Conservation (phyloP, 1,284 basidiomycete genomes). For the Trichosporon sp. region DNA sequence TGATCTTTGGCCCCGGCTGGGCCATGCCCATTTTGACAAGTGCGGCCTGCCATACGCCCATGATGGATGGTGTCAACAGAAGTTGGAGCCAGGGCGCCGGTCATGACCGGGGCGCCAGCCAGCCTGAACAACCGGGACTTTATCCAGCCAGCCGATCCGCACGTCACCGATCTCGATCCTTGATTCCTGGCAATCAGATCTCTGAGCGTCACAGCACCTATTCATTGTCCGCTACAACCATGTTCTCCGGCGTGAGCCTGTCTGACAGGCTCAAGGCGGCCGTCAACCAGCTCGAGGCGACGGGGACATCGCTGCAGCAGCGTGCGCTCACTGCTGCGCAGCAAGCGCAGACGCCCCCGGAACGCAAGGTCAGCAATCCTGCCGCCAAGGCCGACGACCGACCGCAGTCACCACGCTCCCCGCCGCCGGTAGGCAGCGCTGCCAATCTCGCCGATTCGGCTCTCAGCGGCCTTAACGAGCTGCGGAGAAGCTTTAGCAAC, state of each 20-base stretch:
- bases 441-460: constrained; percentile 37
- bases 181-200: background rate
- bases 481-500: constrained; percentile 17
- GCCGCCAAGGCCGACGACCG: background rate
- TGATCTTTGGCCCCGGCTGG: constrained; percentile 82
- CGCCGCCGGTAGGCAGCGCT: background rate
- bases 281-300: constrained; percentile 39
- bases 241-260: constrained; percentile 33
- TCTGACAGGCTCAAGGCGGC: constrained; percentile 42
- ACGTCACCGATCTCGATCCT: background rate
- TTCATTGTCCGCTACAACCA: constrained; percentile 10
- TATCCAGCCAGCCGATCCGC: background rate
- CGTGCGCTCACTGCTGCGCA: constrained; percentile 23
- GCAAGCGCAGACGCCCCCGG: background rate
- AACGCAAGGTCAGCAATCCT: background rate
- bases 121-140: background rate
- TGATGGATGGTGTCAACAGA: constrained; percentile 13
- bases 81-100: background rate
- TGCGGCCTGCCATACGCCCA: constrained; percentile 39
- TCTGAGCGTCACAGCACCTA: background rate
- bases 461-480: constrained; percentile 29
- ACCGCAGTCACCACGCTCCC: background rate
- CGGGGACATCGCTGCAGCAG: constrained; percentile 29
- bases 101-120: background rate
- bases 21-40: constrained; percentile 49